phyloP scores from a whole-genome alignment of 164 flowering plant genomes.

The Annona cherimola region DNA sequence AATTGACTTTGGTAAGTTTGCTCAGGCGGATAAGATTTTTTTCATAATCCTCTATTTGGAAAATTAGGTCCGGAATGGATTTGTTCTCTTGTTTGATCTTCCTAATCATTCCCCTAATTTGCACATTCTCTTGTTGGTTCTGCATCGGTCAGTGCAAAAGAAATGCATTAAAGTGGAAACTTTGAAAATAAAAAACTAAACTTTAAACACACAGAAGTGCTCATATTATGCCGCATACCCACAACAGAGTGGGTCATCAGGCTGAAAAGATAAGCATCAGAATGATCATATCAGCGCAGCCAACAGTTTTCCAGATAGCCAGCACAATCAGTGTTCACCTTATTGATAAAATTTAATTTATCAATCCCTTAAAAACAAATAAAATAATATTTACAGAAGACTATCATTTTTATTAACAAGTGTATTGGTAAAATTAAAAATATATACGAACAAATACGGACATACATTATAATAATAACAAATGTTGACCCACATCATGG shows the following conservation, averaged over 20 bases:
- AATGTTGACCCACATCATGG: too few species aligned
- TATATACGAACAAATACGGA: too few species aligned
- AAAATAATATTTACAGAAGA: too few species aligned
- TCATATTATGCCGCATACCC: not conserved
- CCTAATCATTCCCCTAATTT: conserved; percentile 36
- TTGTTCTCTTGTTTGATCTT: conserved; percentile 78
- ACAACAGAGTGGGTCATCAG: not conserved
- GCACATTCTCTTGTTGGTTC: conserved; percentile 56
- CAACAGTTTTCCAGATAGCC: too few species aligned
- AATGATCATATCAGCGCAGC: too few species aligned
- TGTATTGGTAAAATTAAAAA: too few species aligned
- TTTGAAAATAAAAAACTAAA: not conserved
- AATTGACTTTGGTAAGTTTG: conserved; percentile 65
- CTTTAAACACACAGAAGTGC: not conserved
- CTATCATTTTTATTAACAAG: too few species aligned
- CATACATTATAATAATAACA: too few species aligned
- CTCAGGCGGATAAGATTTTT: conserved; percentile 77
- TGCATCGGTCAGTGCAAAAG: conserved; percentile 22
- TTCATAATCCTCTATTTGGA: conserved; percentile 83
- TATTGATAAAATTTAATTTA: too few species aligned
- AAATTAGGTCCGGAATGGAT: conserved; percentile 77
- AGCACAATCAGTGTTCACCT: too few species aligned
- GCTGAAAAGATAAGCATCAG: too few species aligned
- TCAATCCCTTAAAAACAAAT: too few species aligned
- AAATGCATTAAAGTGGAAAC: conserved; percentile 1